Conservation (phyloP, 2,329 filamentous ascomycete genomes). For the Fusarium sp. region DNA sequence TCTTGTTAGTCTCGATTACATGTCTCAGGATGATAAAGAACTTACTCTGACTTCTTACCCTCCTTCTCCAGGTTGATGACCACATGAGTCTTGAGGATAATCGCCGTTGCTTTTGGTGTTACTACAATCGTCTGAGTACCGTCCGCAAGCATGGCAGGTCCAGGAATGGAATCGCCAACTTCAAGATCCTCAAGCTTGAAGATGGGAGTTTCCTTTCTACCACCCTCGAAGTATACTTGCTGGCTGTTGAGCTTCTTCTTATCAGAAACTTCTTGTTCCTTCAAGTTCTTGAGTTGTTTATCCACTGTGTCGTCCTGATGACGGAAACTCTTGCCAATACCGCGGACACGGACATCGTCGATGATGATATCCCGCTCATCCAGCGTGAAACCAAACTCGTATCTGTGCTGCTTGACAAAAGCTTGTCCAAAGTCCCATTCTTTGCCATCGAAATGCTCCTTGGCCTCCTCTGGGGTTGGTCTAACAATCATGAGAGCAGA, state of each 20-base stretch:
- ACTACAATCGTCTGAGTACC: constrained; percentile 93
- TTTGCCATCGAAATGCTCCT: constrained; percentile 69
- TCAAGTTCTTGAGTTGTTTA: constrained; percentile 79
- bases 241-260: constrained; percentile 73
- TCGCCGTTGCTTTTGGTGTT: constrained; percentile 78
- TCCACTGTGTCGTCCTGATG: constrained; percentile 85
- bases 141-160: constrained; percentile 88
- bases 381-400: constrained; percentile 92
- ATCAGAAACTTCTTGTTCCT: constrained; percentile 65
- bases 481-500: constrained; percentile 90
- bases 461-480: constrained; percentile 70
- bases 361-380: constrained; percentile 87
- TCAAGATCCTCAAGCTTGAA: constrained; percentile 82
- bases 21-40: not conserved
- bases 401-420: constrained; percentile 87
- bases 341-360: constrained; percentile 87
- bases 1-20: not conserved
- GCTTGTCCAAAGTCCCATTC: constrained; percentile 86
- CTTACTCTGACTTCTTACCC: constrained; percentile 51
- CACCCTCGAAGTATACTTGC: constrained; percentile 86
- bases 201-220: constrained; percentile 79
- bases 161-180: constrained; percentile 77
- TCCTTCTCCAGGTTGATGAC: constrained; percentile 82
- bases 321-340: constrained; percentile 88
- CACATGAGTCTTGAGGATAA: constrained; percentile 87